Percentiles rank a stretch among this genome's conserved stretches.
Conservation (phyloP, 2,329 filamentous ascomycete genomes). For the Talaromyces funiculosus region DNA sequence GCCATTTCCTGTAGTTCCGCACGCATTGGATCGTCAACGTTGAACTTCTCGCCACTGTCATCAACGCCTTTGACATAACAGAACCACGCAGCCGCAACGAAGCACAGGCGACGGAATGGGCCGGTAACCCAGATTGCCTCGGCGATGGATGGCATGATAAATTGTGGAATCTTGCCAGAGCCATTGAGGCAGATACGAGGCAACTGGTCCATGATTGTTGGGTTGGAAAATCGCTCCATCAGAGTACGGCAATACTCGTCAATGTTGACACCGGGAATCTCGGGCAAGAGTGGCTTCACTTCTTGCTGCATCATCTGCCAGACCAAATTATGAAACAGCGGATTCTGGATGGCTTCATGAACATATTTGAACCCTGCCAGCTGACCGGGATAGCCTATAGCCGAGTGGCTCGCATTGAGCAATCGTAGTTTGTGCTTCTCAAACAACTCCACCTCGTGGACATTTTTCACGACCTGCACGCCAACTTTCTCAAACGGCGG, state of each 20-base stretch:
- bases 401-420: slow-evolving; percentile 50
- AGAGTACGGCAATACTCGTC: slow-evolving; percentile 50
- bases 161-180: slow-evolving; percentile 50
- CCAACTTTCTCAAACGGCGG: slow-evolving; percentile 50
- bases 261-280: slow-evolving; percentile 47
- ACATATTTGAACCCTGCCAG: slow-evolving; percentile 51
- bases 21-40: slow-evolving; percentile 46
- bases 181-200: slow-evolving; percentile 49
- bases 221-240: slow-evolving; percentile 52
- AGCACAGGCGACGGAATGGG: slow-evolving; percentile 45
- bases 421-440: slow-evolving; percentile 55
- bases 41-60: slow-evolving; percentile 40
- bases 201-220: slow-evolving; percentile 52
- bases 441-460: slow-evolving; percentile 50
- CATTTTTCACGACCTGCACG: slow-evolving; percentile 48
- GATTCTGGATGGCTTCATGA: slow-evolving; percentile 50
- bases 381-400: slow-evolving; percentile 48
- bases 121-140: slow-evolving; percentile 42
- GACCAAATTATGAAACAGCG: slow-evolving; percentile 44
- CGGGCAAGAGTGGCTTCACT: slow-evolving; percentile 49
- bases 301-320: slow-evolving; percentile 54
- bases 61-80: slow-evolving; percentile 48
- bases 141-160: slow-evolving; percentile 36
- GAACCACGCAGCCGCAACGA: slow-evolving; percentile 49
- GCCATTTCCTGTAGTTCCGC: slow-evolving; percentile 46